Conservation (phyloP, 1,284 basidiomycete genomes). For the Cutaneotrichosporon sp. region DNA sequence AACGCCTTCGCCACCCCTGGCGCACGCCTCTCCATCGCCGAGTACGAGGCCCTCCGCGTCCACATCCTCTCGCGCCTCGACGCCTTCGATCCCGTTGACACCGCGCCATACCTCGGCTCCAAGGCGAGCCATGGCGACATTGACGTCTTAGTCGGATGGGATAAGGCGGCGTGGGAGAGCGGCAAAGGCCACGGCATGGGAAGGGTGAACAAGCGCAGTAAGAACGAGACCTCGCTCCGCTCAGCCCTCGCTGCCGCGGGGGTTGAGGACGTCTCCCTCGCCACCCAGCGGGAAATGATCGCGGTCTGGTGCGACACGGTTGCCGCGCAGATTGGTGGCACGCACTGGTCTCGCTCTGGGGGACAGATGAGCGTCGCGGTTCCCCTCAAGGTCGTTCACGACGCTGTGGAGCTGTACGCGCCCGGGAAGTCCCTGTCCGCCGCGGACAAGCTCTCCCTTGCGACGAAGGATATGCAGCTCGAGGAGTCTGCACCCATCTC, state of each 20-base stretch:
- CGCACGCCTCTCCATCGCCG: constrained; percentile 27
- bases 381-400: constrained; percentile 5
- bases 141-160: constrained; percentile 36
- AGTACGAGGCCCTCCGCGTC: constrained; percentile 23
- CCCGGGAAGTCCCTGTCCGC: neutral
- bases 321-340: constrained; percentile 16
- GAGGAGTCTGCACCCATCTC: no score
- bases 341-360: constrained; percentile 12
- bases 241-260: neutral
- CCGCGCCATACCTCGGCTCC: constrained; percentile 13
- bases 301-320: constrained; percentile 20
- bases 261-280: neutral
- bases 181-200: constrained; percentile 12
- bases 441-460: neutral
- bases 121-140: constrained; percentile 45
- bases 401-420: neutral
- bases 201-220: neutral
- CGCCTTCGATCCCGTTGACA: constrained; percentile 12
- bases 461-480: no score
- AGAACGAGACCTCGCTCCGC: neutral
- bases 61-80: constrained; percentile 13
- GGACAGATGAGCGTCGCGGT: constrained; percentile 17
- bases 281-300: neutral
- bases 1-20: constrained; percentile 33
- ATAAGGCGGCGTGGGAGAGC: constrained; percentile 14